Evolutionary conservation across 176 grass and related monocot genomes (phyloP).

Genomic region (Echinochloa phyllopogon): DNA sequence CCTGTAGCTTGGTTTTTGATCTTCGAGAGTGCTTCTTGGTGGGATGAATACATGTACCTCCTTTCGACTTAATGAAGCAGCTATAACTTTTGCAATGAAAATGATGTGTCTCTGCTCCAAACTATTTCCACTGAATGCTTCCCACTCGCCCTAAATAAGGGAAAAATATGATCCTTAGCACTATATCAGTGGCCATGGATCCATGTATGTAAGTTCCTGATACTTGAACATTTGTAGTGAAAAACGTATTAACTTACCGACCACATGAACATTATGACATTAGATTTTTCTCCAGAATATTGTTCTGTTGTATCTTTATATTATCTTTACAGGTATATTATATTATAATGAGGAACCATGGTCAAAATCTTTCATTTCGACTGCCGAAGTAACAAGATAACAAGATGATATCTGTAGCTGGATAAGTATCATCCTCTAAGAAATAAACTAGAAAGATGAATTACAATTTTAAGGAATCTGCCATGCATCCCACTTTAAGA

Average conservation of each 20-base stretch:
- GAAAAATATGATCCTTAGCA: not conserved
- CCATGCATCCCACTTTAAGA: slow-evolving; percentile 4
- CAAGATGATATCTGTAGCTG: not conserved
- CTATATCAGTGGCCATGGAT: not conserved
- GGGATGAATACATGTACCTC: slow-evolving; percentile 69
- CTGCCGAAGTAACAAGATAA: not conserved
- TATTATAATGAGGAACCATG: not conserved
- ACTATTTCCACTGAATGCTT: slow-evolving; percentile 69
- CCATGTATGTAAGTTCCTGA: not conserved
- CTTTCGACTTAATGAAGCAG: slow-evolving; percentile 53
- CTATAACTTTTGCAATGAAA: slow-evolving; percentile 54
- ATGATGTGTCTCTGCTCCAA: slow-evolving; percentile 61
- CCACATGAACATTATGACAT: not conserved
- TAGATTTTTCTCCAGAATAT: not conserved
- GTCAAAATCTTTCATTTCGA: not conserved
- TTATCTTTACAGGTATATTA: not conserved
- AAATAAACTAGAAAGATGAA: not conserved
- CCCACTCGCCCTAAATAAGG: slow-evolving; percentile 65
- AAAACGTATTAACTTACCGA: not conserved
- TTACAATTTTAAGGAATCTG: not conserved
- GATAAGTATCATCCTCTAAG: not conserved
- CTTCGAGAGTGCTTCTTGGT: slow-evolving; percentile 44
- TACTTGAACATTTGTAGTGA: not conserved
- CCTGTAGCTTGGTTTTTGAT: slow-evolving; percentile 64
- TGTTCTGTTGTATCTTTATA: not conserved